Base-by-base conservation (phyloP, 176 grass and related monocot species). In the Poa annua region DNA sequence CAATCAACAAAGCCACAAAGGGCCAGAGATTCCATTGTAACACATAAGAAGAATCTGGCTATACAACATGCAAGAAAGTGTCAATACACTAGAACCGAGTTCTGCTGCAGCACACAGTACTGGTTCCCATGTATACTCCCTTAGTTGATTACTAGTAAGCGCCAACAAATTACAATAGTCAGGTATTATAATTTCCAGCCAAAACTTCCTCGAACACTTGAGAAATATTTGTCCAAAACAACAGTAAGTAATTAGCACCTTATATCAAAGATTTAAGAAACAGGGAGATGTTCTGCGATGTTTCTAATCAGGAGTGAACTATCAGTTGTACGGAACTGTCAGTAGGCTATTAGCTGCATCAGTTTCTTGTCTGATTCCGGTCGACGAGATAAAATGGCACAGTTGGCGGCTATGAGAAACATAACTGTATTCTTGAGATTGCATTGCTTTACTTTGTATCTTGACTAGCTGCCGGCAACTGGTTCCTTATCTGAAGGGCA, bases 401-500 rank as follows among this genome's bases (percentile, higher is more conserved):
- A 52, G 3, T 34, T 19, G 57, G 3, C 6, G 17, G 0, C 41
- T 71, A 16, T 38, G 62, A 8, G 48, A 48, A 42, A 63, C 15
- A 63, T 51, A 61, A 66, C 4, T 35, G 35, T 32, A 59, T n/a
- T 4, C 57, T 64, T 60, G n/a, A 45, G 16, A 67, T 17, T 57
- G 34, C 6, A 4, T 47, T 25, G 54, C 10, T 60, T 66, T 72
- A 74, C 75, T 29, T 67, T 50, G 62, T 68, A 78, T 76, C 59
- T 59, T 81, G 36, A 84, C 51, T 77, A 38, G 65, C 63, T 17
- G 16, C 65, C 20, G 78, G 34, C 42, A 54, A 49, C 21, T 8
- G 5, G n/a, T 50, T 87, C 50, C 51, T 49, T 55, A 71, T 77
- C 74, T 77, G 20, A 55, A 57, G 13, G 25, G 47, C 55, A 75